Evolutionary conservation across 805 yeast genomes (phyloP).

Genomic region (Wickerhamiella cacticola): DNA sequence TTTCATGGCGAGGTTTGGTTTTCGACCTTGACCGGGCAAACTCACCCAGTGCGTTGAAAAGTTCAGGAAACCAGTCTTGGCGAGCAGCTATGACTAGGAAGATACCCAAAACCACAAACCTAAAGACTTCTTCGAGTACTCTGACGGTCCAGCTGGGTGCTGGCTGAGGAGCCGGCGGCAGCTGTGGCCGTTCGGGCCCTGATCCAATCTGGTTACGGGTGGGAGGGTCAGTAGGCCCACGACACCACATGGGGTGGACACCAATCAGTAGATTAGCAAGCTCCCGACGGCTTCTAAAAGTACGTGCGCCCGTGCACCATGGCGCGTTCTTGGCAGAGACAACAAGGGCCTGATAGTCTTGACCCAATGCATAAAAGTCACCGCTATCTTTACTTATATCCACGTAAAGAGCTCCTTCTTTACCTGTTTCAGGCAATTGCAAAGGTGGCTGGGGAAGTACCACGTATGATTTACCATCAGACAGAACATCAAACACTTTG

Average conservation of each 20-base stretch:
- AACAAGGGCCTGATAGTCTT: constrained; percentile 68
- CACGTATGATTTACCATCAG: constrained; percentile 19
- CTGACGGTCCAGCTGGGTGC: neutral
- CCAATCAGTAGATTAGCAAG: constrained; percentile 16
- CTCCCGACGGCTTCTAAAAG: constrained; percentile 9
- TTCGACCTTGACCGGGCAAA: no score
- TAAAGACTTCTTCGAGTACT: constrained; percentile 33
- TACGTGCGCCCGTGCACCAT: constrained; percentile 17
- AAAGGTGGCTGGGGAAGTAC: constrained; percentile 31
- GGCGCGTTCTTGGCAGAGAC: constrained; percentile 41
- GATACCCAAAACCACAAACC: constrained; percentile 27
- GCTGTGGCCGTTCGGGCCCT: constrained; percentile 11
- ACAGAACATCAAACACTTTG: constrained; percentile 65
- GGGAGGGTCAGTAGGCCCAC: constrained; percentile 3
- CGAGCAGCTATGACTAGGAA: constrained; percentile 11
- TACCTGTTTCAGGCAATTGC: constrained; percentile 1
- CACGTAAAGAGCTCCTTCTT: constrained; percentile 44
- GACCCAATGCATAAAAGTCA: constrained; percentile 74
- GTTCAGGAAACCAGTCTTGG: constrained; percentile 18
- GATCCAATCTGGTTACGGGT: neutral
- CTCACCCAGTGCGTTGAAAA: constrained; percentile 9
- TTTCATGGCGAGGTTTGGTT: no score
- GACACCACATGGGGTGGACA: constrained; percentile 25
- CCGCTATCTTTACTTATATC: constrained; percentile 45
- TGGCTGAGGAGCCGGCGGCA: constrained; percentile 11